Evolutionary conservation across 148 eudicot species (phyloP), one percentile per base, ranked within the genome.

Genomic region (Silene uniflora): DNA sequence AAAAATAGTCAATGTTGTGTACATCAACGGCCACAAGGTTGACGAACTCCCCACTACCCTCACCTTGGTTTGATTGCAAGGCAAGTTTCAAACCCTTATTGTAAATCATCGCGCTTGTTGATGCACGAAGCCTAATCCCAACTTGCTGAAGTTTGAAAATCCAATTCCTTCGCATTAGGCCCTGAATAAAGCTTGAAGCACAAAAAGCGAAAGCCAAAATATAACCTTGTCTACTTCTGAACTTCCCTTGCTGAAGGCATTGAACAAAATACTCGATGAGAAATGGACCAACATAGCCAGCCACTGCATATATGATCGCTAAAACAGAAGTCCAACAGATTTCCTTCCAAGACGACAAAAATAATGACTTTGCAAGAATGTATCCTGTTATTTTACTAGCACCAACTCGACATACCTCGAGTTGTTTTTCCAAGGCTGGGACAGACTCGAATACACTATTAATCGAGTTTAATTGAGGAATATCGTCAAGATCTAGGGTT

Each of bases 1-100:
- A 16, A 27, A 76, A 76, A 3, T 7, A 7, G 5, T 76, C 23
- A 22, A 67, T 55, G 5, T 13, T 55, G 55, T 68, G 56, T 3
- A 68, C 78, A 58, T 76, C 78, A 76, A 76, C 78, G 22, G 78
- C 61, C 65, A 76, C 73, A 21, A 71, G 55, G 49, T 67, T 76
- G 42, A 76, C 61, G 29, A 68, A 61, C 23, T 76, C 78, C 44
- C 73, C 54, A 76, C 65, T 21, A 12, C 13, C 54, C 22, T 75
- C 18, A 10, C 58, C 65, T 32, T 76, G 67, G 35, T 32, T 32
- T 4, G 74, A 59, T 4, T 47, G 22, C 32, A 72, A 69, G 44
- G 59, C 8, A 17, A 76, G 74, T 12, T 13, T 59, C 60, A 69
- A 55, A 42, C 42, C 11, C 60, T 76, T 76, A 1, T 44, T 56